Base-by-base conservation (phyloP, 306 rosid genomes). In the Cyamopsis tetragonoloba region DNA sequence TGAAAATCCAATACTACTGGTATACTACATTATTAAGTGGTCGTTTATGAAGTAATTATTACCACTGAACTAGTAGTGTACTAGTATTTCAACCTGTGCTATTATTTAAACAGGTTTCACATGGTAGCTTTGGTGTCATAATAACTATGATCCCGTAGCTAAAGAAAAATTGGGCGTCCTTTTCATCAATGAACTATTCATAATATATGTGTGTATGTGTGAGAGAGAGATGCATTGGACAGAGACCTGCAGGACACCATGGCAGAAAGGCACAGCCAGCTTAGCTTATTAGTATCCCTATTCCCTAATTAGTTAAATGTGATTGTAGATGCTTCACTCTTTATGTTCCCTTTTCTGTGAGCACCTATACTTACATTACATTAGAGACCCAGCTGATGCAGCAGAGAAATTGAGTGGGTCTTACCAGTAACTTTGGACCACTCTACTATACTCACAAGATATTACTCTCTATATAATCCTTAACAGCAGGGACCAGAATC, bases 391-490 rank as follows among this genome's bases (percentile, higher is more conserved):
- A n/a, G n/a, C n/a, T n/a, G n/a, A n/a, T 17, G 34, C 14, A 5
- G 50, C 26, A 31, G 44, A 55, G 37, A 73, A 14, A 70, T 7
- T 47, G 59, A 23, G 56, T 41, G 69, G 28, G 70, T 55, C 32
- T 54, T 27, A 41, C 43, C 66, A 53, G 34, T 79, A 54, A 31
- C 34, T 57, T 57, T 65, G 87, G 87, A 85, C 90, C 87, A 82
- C 85, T 24, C 87, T 73, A 73, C 85, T 24, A 85, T 73, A 73
- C 17, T 46, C 58, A 70, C 57, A 26, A 54, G 70, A 75, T 24
- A 20, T 82, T 68, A 37, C 24, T 63, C 48, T 49, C 44, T 48
- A 15, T 38, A 60, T 68, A 14, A 38, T 76, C 82, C 71, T 74
- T 61, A 66, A 57, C 23, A 56, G 23, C 23, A 56, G 23, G 70